phyloP scores from a whole-genome alignment of 2,329 filamentous ascomycete species.

The Conoideocrella luteorostrata region DNA sequence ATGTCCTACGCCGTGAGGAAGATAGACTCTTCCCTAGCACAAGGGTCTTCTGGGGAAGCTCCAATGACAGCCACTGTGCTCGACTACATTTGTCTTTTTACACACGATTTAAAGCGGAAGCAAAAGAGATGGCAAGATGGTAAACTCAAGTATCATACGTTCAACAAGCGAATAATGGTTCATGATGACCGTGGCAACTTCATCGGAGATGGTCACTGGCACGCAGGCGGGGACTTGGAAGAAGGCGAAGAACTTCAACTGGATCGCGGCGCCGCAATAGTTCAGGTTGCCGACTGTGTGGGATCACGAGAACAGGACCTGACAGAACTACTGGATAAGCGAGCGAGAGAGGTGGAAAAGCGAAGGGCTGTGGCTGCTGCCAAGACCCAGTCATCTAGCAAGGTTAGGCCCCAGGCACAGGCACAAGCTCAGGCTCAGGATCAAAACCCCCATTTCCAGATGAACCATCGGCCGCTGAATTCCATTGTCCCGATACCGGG shows the following conservation, averaged over 20 bases:
- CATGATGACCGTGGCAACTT: conserved; percentile 77
- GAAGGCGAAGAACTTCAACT: conserved; percentile 79
- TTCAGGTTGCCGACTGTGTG: conserved; percentile 74
- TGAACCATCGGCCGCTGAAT: conserved; percentile 39
- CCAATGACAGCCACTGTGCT: conserved; percentile 61
- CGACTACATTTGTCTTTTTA: conserved; percentile 82
- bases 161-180: conserved; percentile 87
- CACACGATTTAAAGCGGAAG: conserved; percentile 77
- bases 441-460: conserved; percentile 26
- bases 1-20: conserved; percentile 18
- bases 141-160: conserved; percentile 76
- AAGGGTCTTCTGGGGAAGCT: not conserved
- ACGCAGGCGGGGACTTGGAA: conserved; percentile 57
- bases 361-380: conserved; percentile 38
- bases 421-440: conserved; percentile 20
- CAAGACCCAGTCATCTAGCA: conserved; percentile 21
- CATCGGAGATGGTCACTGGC: conserved; percentile 81
- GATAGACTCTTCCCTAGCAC: not conserved
- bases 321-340: conserved; percentile 66
- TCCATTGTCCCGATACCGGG: conserved; percentile 23
- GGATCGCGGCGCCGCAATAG: conserved; percentile 67
- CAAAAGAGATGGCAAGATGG: conserved; percentile 94
- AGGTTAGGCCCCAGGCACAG: conserved; percentile 11
- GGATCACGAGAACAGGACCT: conserved; percentile 72
- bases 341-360: conserved; percentile 49